Base-by-base conservation (phyloP, 23 red algal genomes). In the Gracilaria domingensis region DNA sequence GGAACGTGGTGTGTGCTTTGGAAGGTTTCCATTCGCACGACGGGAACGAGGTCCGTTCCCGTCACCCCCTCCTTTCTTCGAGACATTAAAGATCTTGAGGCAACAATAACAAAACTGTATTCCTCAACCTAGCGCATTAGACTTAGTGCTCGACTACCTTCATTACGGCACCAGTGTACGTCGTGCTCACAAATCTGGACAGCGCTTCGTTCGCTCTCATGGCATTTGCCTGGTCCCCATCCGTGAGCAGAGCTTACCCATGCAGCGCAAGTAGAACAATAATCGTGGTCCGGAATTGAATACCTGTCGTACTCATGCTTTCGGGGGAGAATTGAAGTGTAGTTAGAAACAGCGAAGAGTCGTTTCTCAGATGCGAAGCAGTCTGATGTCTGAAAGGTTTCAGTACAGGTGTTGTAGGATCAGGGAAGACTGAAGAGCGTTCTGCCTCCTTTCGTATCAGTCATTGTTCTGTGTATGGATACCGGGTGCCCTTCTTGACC, bases 371-470 rank as follows among this genome's bases (percentile, higher is more conserved):
- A 64, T 30, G 59, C 7, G 21, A 28, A 28, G 59, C 7, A 12
- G 7, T 64, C 21, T 8, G 59, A 64, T 7, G 17, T 6, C 21
- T 28, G 59, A 30, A 18, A 64, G 59, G 21, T 20, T 64, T 64
- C 59, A 6, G 59, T n/a, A 28, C 21, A 18, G 8, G 59, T 64
- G 21, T 64, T 64, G 59, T 20, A 8, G 59, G 45, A 8, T 28
- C 59, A 30, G 59, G 28, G 8, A 4, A 64, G 59, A 64, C 59
- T 6, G 59, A 20, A 5, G 45, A 64, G 59, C 8, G 59, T n/a
- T 64, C 59, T 64, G 28, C 59, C 21, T n/a, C 59, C 59, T 20
- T 64, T 64, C 21, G 21, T 64, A 64, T 64, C 59, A 64, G 21
- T 6, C 59, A 30, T 64, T 30, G 21, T 64, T 64, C 59, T 12